Evolutionary conservation across 208 protist species (phyloP), one percentile per base, ranked within the genome.

Genomic region (Hexamita inflata): DNA sequence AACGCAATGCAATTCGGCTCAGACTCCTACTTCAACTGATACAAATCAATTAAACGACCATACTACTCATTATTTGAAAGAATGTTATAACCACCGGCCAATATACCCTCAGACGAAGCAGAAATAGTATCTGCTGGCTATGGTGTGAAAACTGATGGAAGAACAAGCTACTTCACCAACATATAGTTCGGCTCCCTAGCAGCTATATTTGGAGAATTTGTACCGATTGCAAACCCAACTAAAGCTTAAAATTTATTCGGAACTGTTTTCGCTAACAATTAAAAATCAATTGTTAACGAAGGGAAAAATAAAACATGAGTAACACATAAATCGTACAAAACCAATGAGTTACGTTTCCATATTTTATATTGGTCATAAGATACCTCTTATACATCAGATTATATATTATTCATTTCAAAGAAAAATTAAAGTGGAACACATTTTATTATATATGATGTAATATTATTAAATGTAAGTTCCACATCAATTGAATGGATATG

Each of bases 241-340:
- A 13, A 38, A 24, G 60, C 60, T 15, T 66, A 38, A 38, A 19
- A n/a, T 13, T n/a, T 66, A n/a, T 30, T 38, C 24, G 60, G 15
- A 58, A 28, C 19, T n/a, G 15, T 58, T 4, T 7, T 49, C 38
- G 38, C 35, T 15, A 45, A 45, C 42, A 34, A 34, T 38, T 13
- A 34, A 40, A 70, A 57, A 35, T 45, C 35, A n/a, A 70, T 30
- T n/a, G 64, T 49, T 11, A 70, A 34, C 19, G 64, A 42, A n/a
- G 64, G 64, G 40, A 57, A 70, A n/a, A 13, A n/a, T 4, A 70
- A 34, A n/a, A 70, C 38, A 49, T 70, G 64, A n/a, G 64, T 32
- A 32, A 70, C 42, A 45, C 9, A 45, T 11, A 70, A n/a, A n/a
- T n/a, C n/a, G n/a, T n/a, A n/a, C n/a, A n/a, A n/a, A n/a, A n/a